These are phyloP conservation scores for Nymphaea thermarum DNA, from an alignment of 164 flowering plant species.

Conservation along the genomic window DNA sequence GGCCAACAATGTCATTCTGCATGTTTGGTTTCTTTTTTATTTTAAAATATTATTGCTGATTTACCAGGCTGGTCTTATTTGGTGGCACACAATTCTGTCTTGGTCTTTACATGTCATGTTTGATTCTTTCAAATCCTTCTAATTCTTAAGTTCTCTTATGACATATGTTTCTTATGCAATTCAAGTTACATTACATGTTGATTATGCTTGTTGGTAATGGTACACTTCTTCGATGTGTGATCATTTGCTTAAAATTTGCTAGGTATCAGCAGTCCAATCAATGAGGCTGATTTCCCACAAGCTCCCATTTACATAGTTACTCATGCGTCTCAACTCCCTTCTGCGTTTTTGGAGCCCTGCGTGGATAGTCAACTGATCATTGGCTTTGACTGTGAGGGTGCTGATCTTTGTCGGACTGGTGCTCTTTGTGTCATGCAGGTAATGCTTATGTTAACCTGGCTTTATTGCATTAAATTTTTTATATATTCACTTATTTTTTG, in stretches of 20 bases:
- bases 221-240: not conserved
- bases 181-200: not conserved
- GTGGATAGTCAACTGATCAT: slow-evolving; percentile 44
- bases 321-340: slow-evolving; percentile 63
- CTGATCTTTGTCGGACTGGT: slow-evolving; percentile 79
- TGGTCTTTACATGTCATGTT: no score
- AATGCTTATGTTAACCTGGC: not conserved
- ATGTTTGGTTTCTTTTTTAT: no score
- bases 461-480: not conserved
- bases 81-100: no score
- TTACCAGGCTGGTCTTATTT: no score
- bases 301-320: slow-evolving; percentile 66
- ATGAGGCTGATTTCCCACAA: slow-evolving; percentile 17
- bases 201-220: not conserved
- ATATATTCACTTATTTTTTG: no score
- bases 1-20: no score
- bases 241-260: not conserved
- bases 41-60: no score
- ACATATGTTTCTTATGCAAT: not conserved
- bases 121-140: no score
- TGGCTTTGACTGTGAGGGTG: slow-evolving; percentile 96
- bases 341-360: slow-evolving; percentile 66
- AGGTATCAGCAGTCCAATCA: slow-evolving; percentile 28
- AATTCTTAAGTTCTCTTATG: no score
- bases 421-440: slow-evolving; percentile 90